Percentiles rank a stretch among this genome's conserved stretches.
These are phyloP conservation scores for Zalerion maritima DNA, from an alignment of 495 filamentous ascomycete species.

Conservation along the genomic window DNA sequence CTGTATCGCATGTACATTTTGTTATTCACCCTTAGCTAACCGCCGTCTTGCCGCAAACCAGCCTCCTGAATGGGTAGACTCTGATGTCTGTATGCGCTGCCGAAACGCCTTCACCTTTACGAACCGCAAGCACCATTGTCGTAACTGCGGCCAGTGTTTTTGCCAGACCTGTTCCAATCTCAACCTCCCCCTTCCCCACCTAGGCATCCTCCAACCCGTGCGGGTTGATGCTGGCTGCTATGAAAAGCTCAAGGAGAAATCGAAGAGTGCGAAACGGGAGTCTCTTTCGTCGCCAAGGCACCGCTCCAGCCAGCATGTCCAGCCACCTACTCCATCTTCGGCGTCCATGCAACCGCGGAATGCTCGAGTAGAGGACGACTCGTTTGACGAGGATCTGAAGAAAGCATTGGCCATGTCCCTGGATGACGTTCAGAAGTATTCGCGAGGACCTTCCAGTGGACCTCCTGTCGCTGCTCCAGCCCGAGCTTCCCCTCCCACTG, in stretches of 20 bases:
- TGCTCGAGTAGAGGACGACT: slow-evolving; percentile 66
- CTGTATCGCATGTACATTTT: slow-evolving; percentile 1
- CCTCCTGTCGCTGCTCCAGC: slow-evolving; percentile 15
- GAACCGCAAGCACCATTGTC: slow-evolving; percentile 94
- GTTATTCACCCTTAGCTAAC: slow-evolving; percentile 1
- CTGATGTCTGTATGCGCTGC: slow-evolving; percentile 97
- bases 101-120: slow-evolving; percentile 91
- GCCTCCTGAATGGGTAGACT: slow-evolving; percentile 97
- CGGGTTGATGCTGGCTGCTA: slow-evolving; percentile 97
- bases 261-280: slow-evolving; percentile 22
- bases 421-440: slow-evolving; percentile 69
- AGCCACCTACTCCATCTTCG: slow-evolving; percentile 18
- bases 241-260: slow-evolving; percentile 70
- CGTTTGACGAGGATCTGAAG: slow-evolving; percentile 88
- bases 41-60: slow-evolving; percentile 22
- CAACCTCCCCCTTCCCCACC: slow-evolving; percentile 71
- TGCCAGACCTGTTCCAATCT: slow-evolving; percentile 88
- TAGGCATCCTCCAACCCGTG: slow-evolving; percentile 83
- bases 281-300: slow-evolving; percentile 10
- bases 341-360: slow-evolving; percentile 74
- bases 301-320: slow-evolving; percentile 13
- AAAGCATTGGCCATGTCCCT: slow-evolving; percentile 89
- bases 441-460: slow-evolving; percentile 28
- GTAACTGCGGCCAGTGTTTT: slow-evolving; percentile 95
- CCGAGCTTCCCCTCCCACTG: slow-evolving; percentile 11